Percentiles rank a stretch among this genome's conserved stretches.
These are phyloP conservation scores for Suhomyces anneliseae DNA, from an alignment of 1,139 yeast genomes.

Conservation along the genomic window DNA sequence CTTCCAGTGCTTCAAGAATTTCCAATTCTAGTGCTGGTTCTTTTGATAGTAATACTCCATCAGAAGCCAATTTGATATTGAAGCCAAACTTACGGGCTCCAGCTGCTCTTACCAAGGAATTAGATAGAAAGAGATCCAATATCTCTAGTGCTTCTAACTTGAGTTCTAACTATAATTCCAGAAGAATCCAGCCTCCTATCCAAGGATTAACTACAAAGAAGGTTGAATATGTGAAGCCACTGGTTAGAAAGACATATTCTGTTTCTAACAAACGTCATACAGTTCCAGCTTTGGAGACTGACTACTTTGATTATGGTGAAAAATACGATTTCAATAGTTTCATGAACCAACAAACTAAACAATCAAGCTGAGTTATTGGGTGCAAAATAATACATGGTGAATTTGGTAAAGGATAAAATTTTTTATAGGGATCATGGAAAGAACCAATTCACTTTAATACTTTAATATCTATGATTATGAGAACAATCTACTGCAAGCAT, in stretches of 20 bases:
- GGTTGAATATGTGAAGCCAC: conserved; percentile 2
- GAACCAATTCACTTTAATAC: too few species aligned
- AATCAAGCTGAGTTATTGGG: too few species aligned
- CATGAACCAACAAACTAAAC: conserved; percentile 26
- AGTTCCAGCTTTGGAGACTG: conserved; percentile 13
- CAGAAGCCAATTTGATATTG: conserved; percentile 20
- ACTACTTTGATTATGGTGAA: conserved; percentile 35
- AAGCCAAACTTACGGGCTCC: conserved; percentile 17
- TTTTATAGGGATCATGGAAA: too few species aligned
- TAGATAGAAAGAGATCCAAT: conserved; percentile 7
- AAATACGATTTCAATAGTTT: conserved; percentile 40
- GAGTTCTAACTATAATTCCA: conserved; percentile 14
- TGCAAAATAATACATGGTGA: too few species aligned
- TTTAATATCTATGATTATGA: too few species aligned
- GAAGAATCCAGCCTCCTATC: conserved; percentile 14
- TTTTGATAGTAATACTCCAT: conserved; percentile 18
- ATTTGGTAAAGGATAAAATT: too few species aligned
- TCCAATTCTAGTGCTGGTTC: conserved; percentile 19
- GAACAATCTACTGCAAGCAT: background rate
- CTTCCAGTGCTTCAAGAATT: conserved; percentile 11
- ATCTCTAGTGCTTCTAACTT: conserved; percentile 5
- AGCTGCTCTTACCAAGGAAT: conserved; percentile 2
- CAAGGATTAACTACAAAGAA: background rate
- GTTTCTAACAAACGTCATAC: conserved; percentile 13
- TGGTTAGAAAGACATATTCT: conserved; percentile 1